Evolutionary conservation across 208 protist species (phyloP).

Genomic region (Crithidia thermophila): DNA sequence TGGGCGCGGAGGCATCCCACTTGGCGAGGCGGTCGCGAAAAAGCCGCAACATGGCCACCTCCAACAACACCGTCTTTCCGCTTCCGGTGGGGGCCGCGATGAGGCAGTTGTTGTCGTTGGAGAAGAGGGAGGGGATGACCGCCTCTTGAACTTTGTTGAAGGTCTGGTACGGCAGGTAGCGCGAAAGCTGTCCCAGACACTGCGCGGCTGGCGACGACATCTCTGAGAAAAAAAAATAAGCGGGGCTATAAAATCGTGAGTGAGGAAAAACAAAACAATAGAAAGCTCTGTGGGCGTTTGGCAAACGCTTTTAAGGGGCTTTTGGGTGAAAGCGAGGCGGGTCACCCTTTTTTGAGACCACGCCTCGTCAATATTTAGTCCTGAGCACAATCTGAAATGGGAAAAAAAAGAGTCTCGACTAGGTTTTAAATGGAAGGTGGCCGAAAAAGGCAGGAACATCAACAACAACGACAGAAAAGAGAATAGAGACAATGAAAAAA

Average conservation of each 20-base stretch:
- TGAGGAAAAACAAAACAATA: slow-evolving; percentile 15
- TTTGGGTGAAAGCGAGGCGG: too few relatives aligned
- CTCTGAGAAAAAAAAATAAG: neutral
- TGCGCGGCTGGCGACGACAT: slow-evolving; percentile 16
- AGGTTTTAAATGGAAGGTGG: too few relatives aligned
- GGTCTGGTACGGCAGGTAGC: slow-evolving; percentile 46
- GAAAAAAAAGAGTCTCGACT: too few relatives aligned
- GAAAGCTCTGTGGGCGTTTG: neutral
- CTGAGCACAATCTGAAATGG: too few relatives aligned
- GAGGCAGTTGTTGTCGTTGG: slow-evolving; percentile 64
- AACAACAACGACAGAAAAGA: too few relatives aligned
- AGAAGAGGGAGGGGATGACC: slow-evolving; percentile 63
- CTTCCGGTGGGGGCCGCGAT: slow-evolving; percentile 89
- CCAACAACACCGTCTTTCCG: slow-evolving; percentile 89
- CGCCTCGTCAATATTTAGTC: too few relatives aligned
- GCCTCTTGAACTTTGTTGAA: slow-evolving; percentile 79
- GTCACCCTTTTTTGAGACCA: too few relatives aligned
- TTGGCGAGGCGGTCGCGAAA: slow-evolving; percentile 60
- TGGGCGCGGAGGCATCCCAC: neutral
- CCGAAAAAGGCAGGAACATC: too few relatives aligned
- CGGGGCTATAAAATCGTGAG: slow-evolving; percentile 4
- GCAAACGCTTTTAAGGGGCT: neutral
- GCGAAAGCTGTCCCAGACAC: slow-evolving; percentile 49
- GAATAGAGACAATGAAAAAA: too few relatives aligned
- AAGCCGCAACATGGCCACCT: slow-evolving; percentile 88